phyloP scores from a whole-genome alignment of 2,329 filamentous ascomycete species.

The Xylariaceae sp. region DNA sequence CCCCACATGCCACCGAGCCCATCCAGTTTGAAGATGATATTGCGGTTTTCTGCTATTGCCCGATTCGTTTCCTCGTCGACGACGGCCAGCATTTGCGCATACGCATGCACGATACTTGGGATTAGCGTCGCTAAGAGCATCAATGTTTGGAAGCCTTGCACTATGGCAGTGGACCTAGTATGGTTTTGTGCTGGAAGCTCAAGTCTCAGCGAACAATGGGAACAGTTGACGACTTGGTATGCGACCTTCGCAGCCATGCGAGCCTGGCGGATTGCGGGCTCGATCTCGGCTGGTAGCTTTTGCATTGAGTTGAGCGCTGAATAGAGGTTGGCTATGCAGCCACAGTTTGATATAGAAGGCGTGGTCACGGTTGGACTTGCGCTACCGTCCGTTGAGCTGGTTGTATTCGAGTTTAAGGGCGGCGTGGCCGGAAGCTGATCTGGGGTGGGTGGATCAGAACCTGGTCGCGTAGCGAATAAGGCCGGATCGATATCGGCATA shows the following conservation, averaged over 20 bases:
- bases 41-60: conserved; percentile 41
- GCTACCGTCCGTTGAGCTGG: conserved; percentile 24
- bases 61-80: conserved; percentile 48
- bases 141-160: conserved; percentile 53
- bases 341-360: conserved; percentile 33
- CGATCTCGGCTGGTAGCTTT: conserved; percentile 43
- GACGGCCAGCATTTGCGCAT: conserved; percentile 51
- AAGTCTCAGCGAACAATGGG: conserved; percentile 42
- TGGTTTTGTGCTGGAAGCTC: conserved; percentile 26
- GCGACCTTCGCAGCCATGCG: conserved; percentile 47
- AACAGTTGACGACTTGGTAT: conserved; percentile 50
- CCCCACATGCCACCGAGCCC: conserved; percentile 50
- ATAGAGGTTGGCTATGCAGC: conserved; percentile 49
- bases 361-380: conserved; percentile 4
- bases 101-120: conserved; percentile 55
- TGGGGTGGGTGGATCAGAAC: conserved; percentile 12
- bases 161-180: conserved; percentile 34
- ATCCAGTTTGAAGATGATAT: conserved; percentile 43
- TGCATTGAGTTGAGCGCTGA: conserved; percentile 49
- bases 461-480: conserved; percentile 21
- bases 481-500: conserved; percentile 30
- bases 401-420: conserved; percentile 24
- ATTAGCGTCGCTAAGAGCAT: conserved; percentile 57
- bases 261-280: conserved; percentile 45
- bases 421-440: conserved; percentile 28